Evolutionary conservation across 2,329 filamentous ascomycete species (phyloP).

Genomic region (Aspergillus chevalieri): DNA sequence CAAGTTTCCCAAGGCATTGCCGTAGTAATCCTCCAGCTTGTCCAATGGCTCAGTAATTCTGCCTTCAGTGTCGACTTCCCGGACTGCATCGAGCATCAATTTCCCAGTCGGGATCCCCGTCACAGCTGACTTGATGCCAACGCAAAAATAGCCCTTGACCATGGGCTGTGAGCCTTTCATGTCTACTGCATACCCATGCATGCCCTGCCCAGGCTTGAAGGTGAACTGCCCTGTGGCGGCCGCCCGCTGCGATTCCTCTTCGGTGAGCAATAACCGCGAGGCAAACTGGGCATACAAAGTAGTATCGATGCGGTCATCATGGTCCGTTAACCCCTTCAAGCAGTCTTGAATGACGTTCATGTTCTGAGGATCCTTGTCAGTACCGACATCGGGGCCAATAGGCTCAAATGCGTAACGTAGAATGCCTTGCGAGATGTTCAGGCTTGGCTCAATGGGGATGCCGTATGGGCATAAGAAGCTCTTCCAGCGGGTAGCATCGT

Average conservation of each 20-base stretch:
- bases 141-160: constrained; percentile 12
- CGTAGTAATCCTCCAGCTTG: neutral
- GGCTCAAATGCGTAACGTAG: constrained; percentile 12
- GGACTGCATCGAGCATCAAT: constrained; percentile 8
- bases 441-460: constrained; percentile 10
- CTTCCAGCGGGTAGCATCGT: constrained; percentile 4
- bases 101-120: constrained; percentile 8
- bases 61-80: neutral
- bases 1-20: neutral
- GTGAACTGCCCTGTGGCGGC: neutral
- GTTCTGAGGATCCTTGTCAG: constrained; percentile 10
- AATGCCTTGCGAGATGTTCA: constrained; percentile 9
- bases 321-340: neutral
- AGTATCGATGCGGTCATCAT: neutral
- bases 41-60: neutral
- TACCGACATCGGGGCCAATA: constrained; percentile 6
- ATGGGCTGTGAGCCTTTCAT: constrained; percentile 5
- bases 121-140: constrained; percentile 8
- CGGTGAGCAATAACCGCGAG: neutral
- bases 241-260: neutral
- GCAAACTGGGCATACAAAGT: neutral
- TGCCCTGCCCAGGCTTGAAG: neutral
- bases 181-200: constrained; percentile 8
- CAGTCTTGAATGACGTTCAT: constrained; percentile 4
- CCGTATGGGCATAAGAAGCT: constrained; percentile 10